Base-by-base conservation (phyloP, 2,329 filamentous ascomycete genomes). In the Claviceps capensis region DNA sequence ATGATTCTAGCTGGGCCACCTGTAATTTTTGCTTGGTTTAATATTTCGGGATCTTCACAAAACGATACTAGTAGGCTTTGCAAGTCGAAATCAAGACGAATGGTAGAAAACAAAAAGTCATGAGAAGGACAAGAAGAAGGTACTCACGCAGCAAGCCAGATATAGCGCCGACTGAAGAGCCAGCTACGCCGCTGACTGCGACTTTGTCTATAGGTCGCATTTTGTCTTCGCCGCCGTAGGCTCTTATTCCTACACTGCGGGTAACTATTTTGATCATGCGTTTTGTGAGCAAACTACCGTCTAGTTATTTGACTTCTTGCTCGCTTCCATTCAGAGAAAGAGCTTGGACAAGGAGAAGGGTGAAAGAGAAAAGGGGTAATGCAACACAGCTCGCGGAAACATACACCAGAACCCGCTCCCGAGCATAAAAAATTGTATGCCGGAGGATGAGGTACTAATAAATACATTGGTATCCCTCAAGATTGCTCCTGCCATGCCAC, bases 341-440 rank as follows among this genome's bases (percentile, higher is more conserved):
- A 11, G 30, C 30, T 11, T 34, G 30, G 30, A 34, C 9, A 34
- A 34, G 30, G 30, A 34, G 4, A 1, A 11, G 30, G 4, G 9
- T 3, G 4, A 7, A 11, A 22, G 13, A 6, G 22, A 26, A 30
- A 19, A 44, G 14, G 42, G 37, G 30, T 7, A 16, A 22, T 1
- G 43, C 41, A 2, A 11, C 8, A 22, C 41, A 22, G 17, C 4
- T 17, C 41, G 17, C 17, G 8, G 17, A 9, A 42, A 68, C 79
- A 62, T 72, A 82, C 85, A 83, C 75, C 83, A 91, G 64, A 83
- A 96, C 16, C 80, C 85, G 47, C 78, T 80, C 38, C 88, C 88
- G 41, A 94, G 75, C 43, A 79, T 76, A 66, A 88, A 88, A 79
- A 87, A 95, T 69, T 95, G 88, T 42, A 87, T 72, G 17, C 87